Evolutionary conservation across 2,329 filamentous ascomycete genomes (phyloP).

Genomic region (Venturia aucupariae): DNA sequence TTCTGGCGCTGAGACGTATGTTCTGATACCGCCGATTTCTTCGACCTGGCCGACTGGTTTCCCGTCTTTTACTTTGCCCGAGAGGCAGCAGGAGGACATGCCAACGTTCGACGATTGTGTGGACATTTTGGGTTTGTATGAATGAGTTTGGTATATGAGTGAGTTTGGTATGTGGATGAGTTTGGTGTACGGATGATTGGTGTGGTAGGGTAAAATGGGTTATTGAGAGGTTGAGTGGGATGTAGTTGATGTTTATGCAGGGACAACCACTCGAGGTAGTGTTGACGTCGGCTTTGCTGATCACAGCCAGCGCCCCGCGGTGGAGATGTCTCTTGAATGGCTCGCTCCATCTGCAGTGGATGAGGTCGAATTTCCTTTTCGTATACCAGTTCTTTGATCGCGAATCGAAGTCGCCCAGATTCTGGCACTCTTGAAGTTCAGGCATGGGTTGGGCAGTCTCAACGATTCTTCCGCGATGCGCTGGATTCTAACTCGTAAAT

Average conservation of each 20-base stretch:
- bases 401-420: no score
- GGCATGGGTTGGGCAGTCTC: no score
- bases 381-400: no score
- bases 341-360: no score
- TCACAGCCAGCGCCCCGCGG: background rate
- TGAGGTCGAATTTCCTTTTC: no score
- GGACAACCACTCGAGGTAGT: background rate
- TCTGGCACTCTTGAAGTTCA: no score
- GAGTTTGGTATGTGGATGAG: background rate
- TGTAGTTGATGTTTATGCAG: background rate
- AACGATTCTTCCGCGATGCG: no score
- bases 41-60: constrained; percentile 27
- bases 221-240: no score
- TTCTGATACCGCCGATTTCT: constrained; percentile 30
- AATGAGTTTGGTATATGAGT: no score
- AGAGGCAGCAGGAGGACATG: constrained; percentile 34
- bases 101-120: constrained; percentile 27
- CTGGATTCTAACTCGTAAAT: no score
- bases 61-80: constrained; percentile 31
- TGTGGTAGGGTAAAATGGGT: no score
- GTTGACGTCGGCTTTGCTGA: background rate
- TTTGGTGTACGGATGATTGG: no score
- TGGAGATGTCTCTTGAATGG: background rate
- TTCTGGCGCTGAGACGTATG: constrained; percentile 37
- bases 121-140: background rate